Conservation (phyloP, 768 basidiomycete genomes). For the Auriscalpium microsporum region DNA sequence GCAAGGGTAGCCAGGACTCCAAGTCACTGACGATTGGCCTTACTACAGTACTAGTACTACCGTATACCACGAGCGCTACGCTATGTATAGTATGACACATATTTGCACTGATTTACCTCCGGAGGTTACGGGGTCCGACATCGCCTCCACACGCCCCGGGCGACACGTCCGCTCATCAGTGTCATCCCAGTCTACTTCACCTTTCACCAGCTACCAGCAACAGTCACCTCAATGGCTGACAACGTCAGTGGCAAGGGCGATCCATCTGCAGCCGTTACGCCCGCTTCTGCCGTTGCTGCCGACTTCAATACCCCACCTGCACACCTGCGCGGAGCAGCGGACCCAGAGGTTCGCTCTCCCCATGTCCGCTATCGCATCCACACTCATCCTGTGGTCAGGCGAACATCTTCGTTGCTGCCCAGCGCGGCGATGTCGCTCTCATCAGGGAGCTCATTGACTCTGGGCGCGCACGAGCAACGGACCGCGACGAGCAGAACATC, state of each 20-base stretch:
- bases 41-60: too few species aligned
- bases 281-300: slow-evolving; percentile 32
- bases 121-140: too few species aligned
- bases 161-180: too few species aligned
- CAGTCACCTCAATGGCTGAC: not conserved
- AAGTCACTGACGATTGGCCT: too few species aligned
- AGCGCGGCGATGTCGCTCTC: slow-evolving; percentile 69
- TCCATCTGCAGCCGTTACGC: slow-evolving; percentile 39
- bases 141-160: too few species aligned
- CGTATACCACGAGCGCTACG: too few species aligned
- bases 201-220: too few species aligned
- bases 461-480: slow-evolving; percentile 60
- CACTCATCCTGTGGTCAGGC: slow-evolving; percentile 25
- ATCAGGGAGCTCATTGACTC: slow-evolving; percentile 63
- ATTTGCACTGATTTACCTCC: too few species aligned
- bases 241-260: slow-evolving; percentile 41
- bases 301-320: slow-evolving; percentile 27
- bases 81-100: too few species aligned
- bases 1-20: too few species aligned
- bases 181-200: too few species aligned
- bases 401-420: slow-evolving; percentile 78
- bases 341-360: slow-evolving; percentile 4
- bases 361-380: not conserved
- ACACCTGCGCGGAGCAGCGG: not conserved
- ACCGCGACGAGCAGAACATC: slow-evolving; percentile 84